A percentile compares a stretch with the other conserved stretches of the same genome.
Conservation (phyloP, 331 rosid species). For the Arachis monticola region DNA sequence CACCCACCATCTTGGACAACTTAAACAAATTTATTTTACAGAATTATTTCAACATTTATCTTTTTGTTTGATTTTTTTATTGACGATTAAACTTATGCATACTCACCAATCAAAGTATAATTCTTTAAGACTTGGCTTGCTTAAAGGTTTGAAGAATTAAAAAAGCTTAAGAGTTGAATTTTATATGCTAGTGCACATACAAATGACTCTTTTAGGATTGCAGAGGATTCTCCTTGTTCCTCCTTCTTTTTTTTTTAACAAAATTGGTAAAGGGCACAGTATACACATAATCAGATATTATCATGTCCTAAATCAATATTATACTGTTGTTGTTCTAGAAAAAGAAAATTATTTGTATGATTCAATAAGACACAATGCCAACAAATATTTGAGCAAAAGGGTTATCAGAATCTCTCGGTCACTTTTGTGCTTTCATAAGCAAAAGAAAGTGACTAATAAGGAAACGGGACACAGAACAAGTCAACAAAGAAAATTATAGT, state of each 20-base stretch:
- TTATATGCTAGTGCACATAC: too few relatives aligned
- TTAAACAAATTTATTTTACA: constrained; percentile 6
- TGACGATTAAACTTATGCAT: too few relatives aligned
- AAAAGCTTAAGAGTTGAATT: neutral
- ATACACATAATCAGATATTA: too few relatives aligned
- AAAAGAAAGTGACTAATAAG: neutral
- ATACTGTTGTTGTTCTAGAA: neutral
- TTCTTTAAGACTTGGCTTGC: neutral
- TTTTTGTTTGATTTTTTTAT: too few relatives aligned
- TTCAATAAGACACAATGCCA: constrained; percentile 12
- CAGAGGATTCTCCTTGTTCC: neutral
- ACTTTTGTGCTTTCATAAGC: neutral
- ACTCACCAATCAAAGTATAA: neutral
- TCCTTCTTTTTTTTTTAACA: neutral
- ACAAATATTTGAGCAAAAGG: constrained; percentile 10
- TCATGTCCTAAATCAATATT: neutral
- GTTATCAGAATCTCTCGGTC: neutral
- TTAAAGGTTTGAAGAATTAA: neutral
- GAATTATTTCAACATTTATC: neutral
- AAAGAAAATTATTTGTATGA: neutral
- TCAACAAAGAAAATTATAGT: neutral
- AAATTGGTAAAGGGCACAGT: neutral
- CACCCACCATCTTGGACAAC: constrained; percentile 24
- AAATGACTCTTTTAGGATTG: neutral
- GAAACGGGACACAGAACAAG: constrained; percentile 12